A percentile compares a stretch with the other conserved stretches of the same genome.
Evolutionary conservation across 352 stramenopile species (phyloP).

Genomic region (Pilasporangium apinafurcum): DNA sequence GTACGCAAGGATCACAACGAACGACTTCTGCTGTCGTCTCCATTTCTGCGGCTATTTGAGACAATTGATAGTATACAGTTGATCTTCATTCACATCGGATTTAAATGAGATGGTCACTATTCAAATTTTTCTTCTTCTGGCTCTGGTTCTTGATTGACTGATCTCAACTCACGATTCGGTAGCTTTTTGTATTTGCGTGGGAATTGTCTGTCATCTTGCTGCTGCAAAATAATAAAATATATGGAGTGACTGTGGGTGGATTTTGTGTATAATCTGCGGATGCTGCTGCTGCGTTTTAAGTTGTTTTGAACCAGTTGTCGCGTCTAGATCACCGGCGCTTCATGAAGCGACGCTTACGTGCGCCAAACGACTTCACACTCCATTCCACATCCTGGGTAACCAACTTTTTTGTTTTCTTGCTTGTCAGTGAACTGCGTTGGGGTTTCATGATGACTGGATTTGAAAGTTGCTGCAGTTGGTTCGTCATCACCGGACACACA

Average conservation of each 20-base stretch:
- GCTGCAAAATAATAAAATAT: too few relatives aligned
- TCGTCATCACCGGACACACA: too few relatives aligned
- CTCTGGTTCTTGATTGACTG: too few relatives aligned
- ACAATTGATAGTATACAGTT: too few relatives aligned
- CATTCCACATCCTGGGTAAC: constrained; percentile 2
- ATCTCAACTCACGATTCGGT: neutral
- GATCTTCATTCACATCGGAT: too few relatives aligned
- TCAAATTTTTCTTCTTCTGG: too few relatives aligned
- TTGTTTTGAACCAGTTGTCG: constrained; percentile 1
- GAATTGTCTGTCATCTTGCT: neutral
- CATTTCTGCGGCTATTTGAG: too few relatives aligned
- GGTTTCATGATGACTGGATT: neutral
- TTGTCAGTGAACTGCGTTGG: neutral
- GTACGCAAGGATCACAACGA: too few relatives aligned
- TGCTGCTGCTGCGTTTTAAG: neutral
- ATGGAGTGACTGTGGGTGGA: neutral
- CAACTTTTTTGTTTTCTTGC: neutral
- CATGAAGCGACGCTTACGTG: constrained; percentile 40
- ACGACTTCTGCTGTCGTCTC: too few relatives aligned
- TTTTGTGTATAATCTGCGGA: constrained; percentile 5
- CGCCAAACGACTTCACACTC: constrained; percentile 53
- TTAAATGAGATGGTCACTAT: too few relatives aligned
- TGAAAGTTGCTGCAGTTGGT: constrained; percentile 7
- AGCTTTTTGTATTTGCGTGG: neutral
- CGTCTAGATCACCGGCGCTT: constrained; percentile 14